Conservation (phyloP, 2,329 filamentous ascomycete genomes). For the Alternaria rosae region DNA sequence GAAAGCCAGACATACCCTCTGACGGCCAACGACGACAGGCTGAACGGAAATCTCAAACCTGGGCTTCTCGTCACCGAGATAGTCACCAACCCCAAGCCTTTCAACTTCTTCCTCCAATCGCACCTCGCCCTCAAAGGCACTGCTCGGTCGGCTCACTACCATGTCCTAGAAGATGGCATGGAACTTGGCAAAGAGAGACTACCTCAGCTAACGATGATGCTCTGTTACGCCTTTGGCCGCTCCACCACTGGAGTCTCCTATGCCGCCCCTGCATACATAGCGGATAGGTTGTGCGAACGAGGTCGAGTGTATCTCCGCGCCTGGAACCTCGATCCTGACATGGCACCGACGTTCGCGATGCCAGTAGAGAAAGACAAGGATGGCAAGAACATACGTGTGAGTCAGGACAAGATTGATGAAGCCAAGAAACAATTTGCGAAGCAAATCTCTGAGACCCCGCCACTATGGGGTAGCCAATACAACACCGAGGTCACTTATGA, state of each 20-base stretch:
- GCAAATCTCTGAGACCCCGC: too few relatives aligned
- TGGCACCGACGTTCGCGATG: too few relatives aligned
- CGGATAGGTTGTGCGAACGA: slow-evolving; percentile 46
- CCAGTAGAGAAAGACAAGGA: too few relatives aligned
- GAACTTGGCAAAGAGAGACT: background rate
- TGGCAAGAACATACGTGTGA: too few relatives aligned
- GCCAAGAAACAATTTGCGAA: too few relatives aligned
- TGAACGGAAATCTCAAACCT: background rate
- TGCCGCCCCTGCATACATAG: slow-evolving; percentile 39
- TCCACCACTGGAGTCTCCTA: slow-evolving; percentile 14
- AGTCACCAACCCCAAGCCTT: slow-evolving; percentile 30
- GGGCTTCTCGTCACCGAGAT: slow-evolving; percentile 34
- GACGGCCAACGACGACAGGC: background rate
- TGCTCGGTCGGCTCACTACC: slow-evolving; percentile 41
- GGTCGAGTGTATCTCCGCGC: slow-evolving; percentile 30
- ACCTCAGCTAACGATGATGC: background rate
- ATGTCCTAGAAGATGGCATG: slow-evolving; percentile 39
- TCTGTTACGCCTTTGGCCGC: background rate
- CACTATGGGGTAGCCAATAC: too few relatives aligned
- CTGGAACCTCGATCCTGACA: background rate
- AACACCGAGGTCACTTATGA: too few relatives aligned
- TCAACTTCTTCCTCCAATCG: slow-evolving; percentile 45
- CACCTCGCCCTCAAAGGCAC: slow-evolving; percentile 41
- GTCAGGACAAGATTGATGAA: too few relatives aligned
- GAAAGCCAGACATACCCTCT: background rate